Evolutionary conservation across 306 rosid species (phyloP), one percentile per base, ranked within the genome.

Genomic region (Castanopsis chinensis): DNA sequence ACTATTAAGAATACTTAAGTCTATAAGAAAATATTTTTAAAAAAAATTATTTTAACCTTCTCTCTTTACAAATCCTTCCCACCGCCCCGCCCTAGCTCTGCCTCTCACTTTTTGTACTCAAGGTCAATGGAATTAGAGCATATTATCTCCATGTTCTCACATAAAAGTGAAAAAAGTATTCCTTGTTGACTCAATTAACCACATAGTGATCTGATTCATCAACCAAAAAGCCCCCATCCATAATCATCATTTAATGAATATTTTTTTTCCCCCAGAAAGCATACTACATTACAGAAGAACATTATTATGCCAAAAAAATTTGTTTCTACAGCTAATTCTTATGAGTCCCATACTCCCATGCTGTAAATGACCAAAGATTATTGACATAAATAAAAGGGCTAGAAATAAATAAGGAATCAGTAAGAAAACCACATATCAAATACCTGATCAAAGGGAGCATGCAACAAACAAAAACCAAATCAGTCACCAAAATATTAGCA

Each of bases 401-500:
- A 63, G 69, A 63, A 28, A 28, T 28, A 63, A 63, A 63, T 1
- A 28, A 63, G 41, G 41, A 7, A 63, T 14, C 43, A 27, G 37
- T 27, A 28, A 63, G 69, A 15, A 28, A 9, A 13, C 23, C 23
- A 65, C 14, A 53, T 49, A 12, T 18, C 69, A 20, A 14, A 2
- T 76, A 76, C 67, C 78, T 72, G 68, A 74, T 73, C 72, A 57
- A 68, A 72, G 78, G 54, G 61, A 83, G 80, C 83, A 88, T 82
- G 80, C 85, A 56, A 58, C 30, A 64, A 53, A 18, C 12, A 69
- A 76, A 82, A 61, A 78, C 21, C 5, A 45, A 45, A 72, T 27
- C 21, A 79, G 71, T 59, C 83, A 58, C 77, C 33, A 35, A 27
- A 51, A 14, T 51, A 80, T 21, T 79, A 51, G 70, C 63, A 63